These are phyloP conservation scores for Euphrasia confusa DNA, from an alignment of 257 asterid genomes.

Conservation along the genomic window DNA sequence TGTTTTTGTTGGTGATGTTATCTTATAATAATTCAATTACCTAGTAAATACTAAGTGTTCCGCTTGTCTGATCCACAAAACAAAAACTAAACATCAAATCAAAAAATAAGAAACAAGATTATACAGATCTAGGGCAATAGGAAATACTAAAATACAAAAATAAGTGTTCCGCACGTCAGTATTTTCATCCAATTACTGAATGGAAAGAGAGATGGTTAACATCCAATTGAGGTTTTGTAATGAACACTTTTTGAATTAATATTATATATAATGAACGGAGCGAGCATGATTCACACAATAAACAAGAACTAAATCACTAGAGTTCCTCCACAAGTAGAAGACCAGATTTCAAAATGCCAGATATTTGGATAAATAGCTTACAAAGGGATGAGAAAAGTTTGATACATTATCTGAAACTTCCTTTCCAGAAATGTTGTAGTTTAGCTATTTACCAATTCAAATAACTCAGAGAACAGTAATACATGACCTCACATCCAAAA, in stretches of 20 bases:
- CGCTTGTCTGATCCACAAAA: background rate
- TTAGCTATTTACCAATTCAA: constrained; percentile 1
- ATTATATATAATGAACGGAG: background rate
- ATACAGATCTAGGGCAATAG: background rate
- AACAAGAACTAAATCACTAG: constrained; percentile 10
- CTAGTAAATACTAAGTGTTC: background rate
- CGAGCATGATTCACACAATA: constrained; percentile 1
- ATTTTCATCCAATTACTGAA: background rate
- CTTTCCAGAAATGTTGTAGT: background rate
- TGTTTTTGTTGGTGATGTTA: background rate
- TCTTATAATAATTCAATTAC: background rate
- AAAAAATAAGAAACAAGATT: background rate
- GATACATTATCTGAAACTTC: constrained; percentile 1
- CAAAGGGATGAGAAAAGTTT: background rate
- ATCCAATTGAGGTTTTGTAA: background rate
- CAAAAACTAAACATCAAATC: background rate
- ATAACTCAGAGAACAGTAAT: constrained; percentile 9
- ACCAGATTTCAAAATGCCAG: constrained; percentile 1
- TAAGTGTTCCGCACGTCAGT: background rate
- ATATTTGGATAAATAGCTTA: constrained; percentile 4
- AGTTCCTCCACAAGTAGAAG: background rate
- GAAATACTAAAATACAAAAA: background rate
- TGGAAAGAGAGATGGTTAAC: background rate
- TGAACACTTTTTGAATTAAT: background rate
- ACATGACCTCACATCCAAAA: constrained; percentile 12